Conservation (phyloP, 371 early-diverging fungal species). For the Saksenaea oblongispora region DNA sequence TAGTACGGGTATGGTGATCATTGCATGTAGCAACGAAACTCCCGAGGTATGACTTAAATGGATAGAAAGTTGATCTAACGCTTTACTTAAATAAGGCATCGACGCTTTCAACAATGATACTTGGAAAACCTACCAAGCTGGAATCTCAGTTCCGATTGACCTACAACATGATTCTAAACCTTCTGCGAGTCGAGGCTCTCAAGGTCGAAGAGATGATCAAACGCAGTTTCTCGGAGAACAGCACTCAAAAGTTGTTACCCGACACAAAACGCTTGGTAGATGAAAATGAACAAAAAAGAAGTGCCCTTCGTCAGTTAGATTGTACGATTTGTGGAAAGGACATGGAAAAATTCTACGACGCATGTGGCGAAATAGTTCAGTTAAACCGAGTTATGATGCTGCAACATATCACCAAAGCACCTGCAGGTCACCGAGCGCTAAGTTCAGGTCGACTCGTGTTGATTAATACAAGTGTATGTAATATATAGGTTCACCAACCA, state of each 20-base stretch:
- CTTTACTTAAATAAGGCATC: conserved; percentile 31
- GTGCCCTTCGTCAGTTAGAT: conserved; percentile 64
- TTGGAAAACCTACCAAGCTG: conserved; percentile 90
- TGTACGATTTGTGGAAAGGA: conserved; percentile 86
- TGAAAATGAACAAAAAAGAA: conserved; percentile 61
- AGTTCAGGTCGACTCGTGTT: conserved; percentile 73
- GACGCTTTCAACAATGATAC: conserved; percentile 74
- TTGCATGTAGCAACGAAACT: conserved; percentile 73
- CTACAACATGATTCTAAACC: conserved; percentile 98
- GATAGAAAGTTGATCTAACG: not conserved
- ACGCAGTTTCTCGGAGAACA: conserved; percentile 94
- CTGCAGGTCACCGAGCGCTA: conserved; percentile 67
- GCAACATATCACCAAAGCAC: conserved; percentile 58
- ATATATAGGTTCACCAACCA: not conserved
- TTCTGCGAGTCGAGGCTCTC: conserved; percentile 96
- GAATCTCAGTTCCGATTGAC: conserved; percentile 97
- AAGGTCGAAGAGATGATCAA: conserved; percentile 99
- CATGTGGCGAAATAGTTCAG: conserved; percentile 57
- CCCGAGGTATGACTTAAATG: conserved; percentile 50
- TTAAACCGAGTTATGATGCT: conserved; percentile 61
- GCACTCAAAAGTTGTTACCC: conserved; percentile 79
- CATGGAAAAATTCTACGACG: conserved; percentile 72
- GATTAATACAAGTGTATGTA: conserved; percentile 64
- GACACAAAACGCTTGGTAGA: conserved; percentile 64
- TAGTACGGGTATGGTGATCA: conserved; percentile 92